A percentile compares a stretch with the other conserved stretches of the same genome.
Conservation (phyloP, 805 yeast species). For the Zygosaccharomyces kombuchaensis region DNA sequence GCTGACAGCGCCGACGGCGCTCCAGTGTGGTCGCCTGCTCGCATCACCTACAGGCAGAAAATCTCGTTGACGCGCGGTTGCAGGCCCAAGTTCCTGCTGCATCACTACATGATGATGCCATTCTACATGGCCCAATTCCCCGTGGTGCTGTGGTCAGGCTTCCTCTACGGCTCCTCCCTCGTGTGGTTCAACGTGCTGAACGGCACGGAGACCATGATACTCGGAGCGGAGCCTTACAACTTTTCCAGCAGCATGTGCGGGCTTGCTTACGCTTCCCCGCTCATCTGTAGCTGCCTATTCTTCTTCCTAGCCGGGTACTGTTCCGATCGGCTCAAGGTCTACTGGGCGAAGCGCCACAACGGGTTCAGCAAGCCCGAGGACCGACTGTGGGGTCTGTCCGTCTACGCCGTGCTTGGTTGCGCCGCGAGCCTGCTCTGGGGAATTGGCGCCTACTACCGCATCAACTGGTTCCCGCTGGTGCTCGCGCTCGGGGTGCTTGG, state of each 20-base stretch:
- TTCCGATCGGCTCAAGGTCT: conserved; percentile 48
- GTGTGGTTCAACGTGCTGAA: conserved; percentile 35
- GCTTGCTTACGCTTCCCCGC: conserved; percentile 49
- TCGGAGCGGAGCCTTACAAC: conserved; percentile 48
- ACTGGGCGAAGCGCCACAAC: conserved; percentile 44
- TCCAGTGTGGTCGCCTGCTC: neutral
- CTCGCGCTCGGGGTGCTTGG: conserved; percentile 55
- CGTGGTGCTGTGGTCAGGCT: conserved; percentile 56
- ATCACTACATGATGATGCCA: conserved; percentile 37
- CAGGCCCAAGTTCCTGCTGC: conserved; percentile 29
- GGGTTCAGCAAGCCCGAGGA: conserved; percentile 57
- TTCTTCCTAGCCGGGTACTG: conserved; percentile 46
- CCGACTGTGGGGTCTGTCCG: conserved; percentile 47
- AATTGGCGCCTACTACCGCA: conserved; percentile 51
- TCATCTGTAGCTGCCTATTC: conserved; percentile 43
- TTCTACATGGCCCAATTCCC: conserved; percentile 45
- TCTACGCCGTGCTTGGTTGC: conserved; percentile 49
- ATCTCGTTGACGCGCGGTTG: conserved; percentile 41
- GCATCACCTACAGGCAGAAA: conserved; percentile 32
- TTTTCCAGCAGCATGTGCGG: conserved; percentile 47
- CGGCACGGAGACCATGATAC: conserved; percentile 44
- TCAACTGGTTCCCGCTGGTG: conserved; percentile 53
- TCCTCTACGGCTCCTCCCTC: conserved; percentile 46
- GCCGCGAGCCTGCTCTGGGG: conserved; percentile 59
- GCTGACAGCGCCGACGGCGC: neutral